These are phyloP conservation scores for Salvia miltiorrhiza DNA, from an alignment of 257 asterid species.

Conservation along the genomic window DNA sequence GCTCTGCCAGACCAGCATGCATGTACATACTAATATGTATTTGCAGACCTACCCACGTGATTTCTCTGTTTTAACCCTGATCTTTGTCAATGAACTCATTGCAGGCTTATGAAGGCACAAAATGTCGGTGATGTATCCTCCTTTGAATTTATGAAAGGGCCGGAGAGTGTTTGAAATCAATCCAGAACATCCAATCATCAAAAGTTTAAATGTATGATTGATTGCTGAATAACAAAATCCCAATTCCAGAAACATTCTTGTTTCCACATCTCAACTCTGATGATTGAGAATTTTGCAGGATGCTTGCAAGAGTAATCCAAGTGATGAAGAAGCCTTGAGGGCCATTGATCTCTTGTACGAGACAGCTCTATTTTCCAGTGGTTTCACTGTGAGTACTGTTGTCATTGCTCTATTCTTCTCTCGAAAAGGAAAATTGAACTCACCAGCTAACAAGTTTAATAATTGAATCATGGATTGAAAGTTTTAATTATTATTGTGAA, in stretches of 20 bases:
- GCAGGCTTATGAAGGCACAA: conserved; percentile 97
- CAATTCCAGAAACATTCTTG: neutral
- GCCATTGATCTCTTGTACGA: conserved; percentile 89
- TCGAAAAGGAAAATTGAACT: too few relatives aligned
- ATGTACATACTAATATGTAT: neutral
- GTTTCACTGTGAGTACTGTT: conserved; percentile 71
- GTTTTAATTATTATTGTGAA: too few relatives aligned
- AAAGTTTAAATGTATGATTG: conserved; percentile 57
- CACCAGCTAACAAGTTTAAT: too few relatives aligned
- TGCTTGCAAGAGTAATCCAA: conserved; percentile 68
- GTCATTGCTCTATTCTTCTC: neutral
- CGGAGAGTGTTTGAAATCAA: conserved; percentile 94
- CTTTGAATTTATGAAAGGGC: conserved; percentile 79
- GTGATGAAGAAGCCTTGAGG: conserved; percentile 90
- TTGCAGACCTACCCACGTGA: neutral
- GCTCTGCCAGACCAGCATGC: neutral
- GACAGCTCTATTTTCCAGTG: conserved; percentile 88
- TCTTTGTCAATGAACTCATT: conserved; percentile 17
- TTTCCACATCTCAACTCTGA: neutral
- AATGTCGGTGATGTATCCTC: conserved; percentile 67
- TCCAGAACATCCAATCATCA: conserved; percentile 88
- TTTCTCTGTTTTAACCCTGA: conserved; percentile 6
- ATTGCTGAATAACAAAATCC: neutral
- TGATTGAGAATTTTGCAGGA: conserved; percentile 42
- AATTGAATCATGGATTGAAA: too few relatives aligned